Base-by-base conservation (phyloP, 345 rosid species). In the Barbarea vulgaris region DNA sequence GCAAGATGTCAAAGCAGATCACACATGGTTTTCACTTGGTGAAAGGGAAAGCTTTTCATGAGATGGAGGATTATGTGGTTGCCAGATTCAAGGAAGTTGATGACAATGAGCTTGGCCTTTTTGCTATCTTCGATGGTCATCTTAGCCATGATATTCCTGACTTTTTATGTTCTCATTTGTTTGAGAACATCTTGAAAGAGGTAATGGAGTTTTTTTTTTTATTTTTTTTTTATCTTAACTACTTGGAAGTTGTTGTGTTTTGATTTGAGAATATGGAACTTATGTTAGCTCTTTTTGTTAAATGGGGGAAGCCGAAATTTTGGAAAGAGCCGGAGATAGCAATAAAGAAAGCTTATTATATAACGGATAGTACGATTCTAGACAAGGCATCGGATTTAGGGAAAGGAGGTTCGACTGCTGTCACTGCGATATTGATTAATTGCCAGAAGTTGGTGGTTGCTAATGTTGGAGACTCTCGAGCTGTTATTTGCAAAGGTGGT, bases 391-490 rank as follows among this genome's bases (percentile, higher is more conserved):
- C 75, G 61, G 89, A 90, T 70, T 78, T 92, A 64, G 97, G 99
- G 42, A 85, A 54, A 79, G 99, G 99, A 1, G 97, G 99, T 51
- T 95, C 99, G 2, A 95, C 99, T 57, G 97, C 97, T 30, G 97
- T 95, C 21, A 95, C 99, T 13, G 94, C 89, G 6, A 92, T 95
- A 56, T 70, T 95, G 17, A 89, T 92, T 72, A 87, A 89, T 57
- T 81, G 97, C 56, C 82, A 82, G 36, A 90, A 78, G 83, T 78
- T 95, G 73, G 87, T 95, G 25, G 89, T 90, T 72, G 99, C 97
- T 19, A 95, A 95, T 78, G 84, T 95, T 41, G 99, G 97, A 57
- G 97, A 95, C 84, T 95, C 97, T 31, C 81, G 99, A 62, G 99
- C 97, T 51, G 92, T 92, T 47, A 81, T 95, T 55, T 80, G 89